Base-by-base conservation (phyloP, 805 yeast genomes). In the Candida germanica region DNA sequence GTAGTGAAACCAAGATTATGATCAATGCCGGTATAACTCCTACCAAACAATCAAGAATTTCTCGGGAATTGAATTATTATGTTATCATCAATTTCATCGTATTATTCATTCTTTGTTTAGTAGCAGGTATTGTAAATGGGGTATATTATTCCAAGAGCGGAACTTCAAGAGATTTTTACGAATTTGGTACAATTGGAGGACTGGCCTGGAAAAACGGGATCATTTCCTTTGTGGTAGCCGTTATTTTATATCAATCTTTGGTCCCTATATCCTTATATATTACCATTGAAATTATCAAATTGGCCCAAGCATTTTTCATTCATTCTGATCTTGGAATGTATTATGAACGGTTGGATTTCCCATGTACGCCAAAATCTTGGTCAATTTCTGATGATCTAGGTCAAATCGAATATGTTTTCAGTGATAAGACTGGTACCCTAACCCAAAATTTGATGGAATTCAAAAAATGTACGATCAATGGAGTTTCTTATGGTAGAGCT, bases 361-460 rank as follows among this genome's bases (percentile, higher is more conserved):
- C 93, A 3, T 85, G 94, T 56, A 79, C 83, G 8, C 93, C 94
- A 11, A 83, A 84, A 52, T 73, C 89, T 0, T 85, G 94, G 94
- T 81, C 77, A 52, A 84, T 85, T 29, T 81, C 89, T 3, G 94
- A 85, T 66, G 94, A 85, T 59, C 64, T 85, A 49, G 94, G 94
- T 21, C 94, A 85, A 57, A 80, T 85, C 46, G 95, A 85, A 54
- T 85, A 85, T 53, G 77, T 85, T 32, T 85, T 85, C 57, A 80
- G 87, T 60, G 94, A 84, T 61, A 84, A 84, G 54, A 84, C 94
- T 0, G 94, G 94, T 43, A 84, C 94, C 1, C 61, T 84, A 49
- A 84, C 94, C 1, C 93, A 84, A 54, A 84, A 84, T 53, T 77
- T 84, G 18, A 85, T 85, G 95, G 93, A 85, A 53, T 84, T 82